phyloP scores from a whole-genome alignment of 2,329 filamentous ascomycete genomes.

The Furcasterigmium furcatum region DNA sequence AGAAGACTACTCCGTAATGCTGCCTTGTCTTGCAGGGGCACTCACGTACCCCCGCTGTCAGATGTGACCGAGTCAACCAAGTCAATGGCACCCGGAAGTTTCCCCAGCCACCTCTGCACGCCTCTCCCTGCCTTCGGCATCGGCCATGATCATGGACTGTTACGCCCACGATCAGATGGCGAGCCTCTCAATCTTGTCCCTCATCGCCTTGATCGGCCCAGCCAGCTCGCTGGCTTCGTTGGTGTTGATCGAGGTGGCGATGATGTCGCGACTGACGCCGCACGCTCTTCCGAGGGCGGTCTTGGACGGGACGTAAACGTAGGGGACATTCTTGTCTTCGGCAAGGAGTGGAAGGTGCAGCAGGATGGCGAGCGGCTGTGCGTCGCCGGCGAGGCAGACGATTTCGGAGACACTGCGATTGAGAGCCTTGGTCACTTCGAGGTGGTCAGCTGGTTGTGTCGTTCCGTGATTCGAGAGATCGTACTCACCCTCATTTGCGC shows the following conservation, averaged over 20 bases:
- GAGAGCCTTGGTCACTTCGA: slow-evolving; percentile 71
- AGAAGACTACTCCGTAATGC: too few relatives aligned
- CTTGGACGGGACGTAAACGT: slow-evolving; percentile 61
- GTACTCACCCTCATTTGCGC: slow-evolving; percentile 63
- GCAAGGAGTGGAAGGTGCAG: slow-evolving; percentile 85
- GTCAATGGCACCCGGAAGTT: too few relatives aligned
- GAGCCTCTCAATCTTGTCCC: slow-evolving; percentile 93
- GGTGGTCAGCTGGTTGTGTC: neutral
- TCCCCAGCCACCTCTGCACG: too few relatives aligned
- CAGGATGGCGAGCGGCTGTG: slow-evolving; percentile 80
- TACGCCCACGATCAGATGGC: slow-evolving; percentile 93
- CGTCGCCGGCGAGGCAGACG: slow-evolving; percentile 86
- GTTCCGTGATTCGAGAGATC: neutral
- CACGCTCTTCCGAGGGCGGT: slow-evolving; percentile 84
- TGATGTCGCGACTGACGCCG: slow-evolving; percentile 85
- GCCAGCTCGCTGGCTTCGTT: slow-evolving; percentile 88
- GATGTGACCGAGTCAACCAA: too few relatives aligned
- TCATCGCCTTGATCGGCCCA: slow-evolving; percentile 81
- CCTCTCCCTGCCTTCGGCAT: too few relatives aligned
- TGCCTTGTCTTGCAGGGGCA: too few relatives aligned
- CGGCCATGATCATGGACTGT: too few relatives aligned
- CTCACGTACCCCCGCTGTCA: too few relatives aligned
- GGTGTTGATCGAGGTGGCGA: slow-evolving; percentile 83
- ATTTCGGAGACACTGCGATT: slow-evolving; percentile 90
- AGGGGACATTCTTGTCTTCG: slow-evolving; percentile 76